Percentiles rank a stretch among this genome's conserved stretches.
Conservation (phyloP, 208 protist species). For the Endotrypanum monterogeii region DNA sequence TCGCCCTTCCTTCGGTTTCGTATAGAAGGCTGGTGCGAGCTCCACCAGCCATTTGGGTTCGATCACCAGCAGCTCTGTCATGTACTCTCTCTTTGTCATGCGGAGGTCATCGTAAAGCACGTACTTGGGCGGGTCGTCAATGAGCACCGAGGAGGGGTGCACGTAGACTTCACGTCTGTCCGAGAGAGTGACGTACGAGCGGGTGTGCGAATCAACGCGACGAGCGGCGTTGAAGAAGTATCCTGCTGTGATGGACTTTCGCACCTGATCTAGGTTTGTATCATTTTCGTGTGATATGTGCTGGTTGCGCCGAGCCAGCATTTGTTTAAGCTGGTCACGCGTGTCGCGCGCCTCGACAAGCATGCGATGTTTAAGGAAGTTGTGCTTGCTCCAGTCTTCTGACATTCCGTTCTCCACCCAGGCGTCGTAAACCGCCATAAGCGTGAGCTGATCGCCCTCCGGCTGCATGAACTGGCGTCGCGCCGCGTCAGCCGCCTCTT, state of each 20-base stretch:
- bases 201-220: conserved; percentile 79
- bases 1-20: conserved; percentile 56
- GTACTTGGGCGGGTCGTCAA: conserved; percentile 92
- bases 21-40: conserved; percentile 95
- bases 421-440: conserved; percentile 96
- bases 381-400: conserved; percentile 96
- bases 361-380: conserved; percentile 98
- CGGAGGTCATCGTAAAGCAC: conserved; percentile 98
- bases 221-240: conserved; percentile 98
- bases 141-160: conserved; percentile 84
- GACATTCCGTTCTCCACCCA: conserved; percentile 90
- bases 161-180: conserved; percentile 90
- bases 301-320: conserved; percentile 95
- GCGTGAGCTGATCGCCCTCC: conserved; percentile 97
- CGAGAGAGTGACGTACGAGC: conserved; percentile 83
- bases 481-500: conserved; percentile 95
- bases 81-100: conserved; percentile 98
- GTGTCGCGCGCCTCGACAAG: conserved; percentile 96
- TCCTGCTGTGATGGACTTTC: conserved; percentile 95
- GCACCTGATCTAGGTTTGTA: conserved; percentile 87
- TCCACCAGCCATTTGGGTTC: conserved; percentile 95
- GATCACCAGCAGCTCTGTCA: conserved; percentile 93
- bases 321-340: conserved; percentile 95
- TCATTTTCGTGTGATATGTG: conserved; percentile 94
- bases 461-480: conserved; percentile 96